Base-by-base conservation (phyloP, 2,329 filamentous ascomycete species). In the Monilinia vaccinii-corymbosi region DNA sequence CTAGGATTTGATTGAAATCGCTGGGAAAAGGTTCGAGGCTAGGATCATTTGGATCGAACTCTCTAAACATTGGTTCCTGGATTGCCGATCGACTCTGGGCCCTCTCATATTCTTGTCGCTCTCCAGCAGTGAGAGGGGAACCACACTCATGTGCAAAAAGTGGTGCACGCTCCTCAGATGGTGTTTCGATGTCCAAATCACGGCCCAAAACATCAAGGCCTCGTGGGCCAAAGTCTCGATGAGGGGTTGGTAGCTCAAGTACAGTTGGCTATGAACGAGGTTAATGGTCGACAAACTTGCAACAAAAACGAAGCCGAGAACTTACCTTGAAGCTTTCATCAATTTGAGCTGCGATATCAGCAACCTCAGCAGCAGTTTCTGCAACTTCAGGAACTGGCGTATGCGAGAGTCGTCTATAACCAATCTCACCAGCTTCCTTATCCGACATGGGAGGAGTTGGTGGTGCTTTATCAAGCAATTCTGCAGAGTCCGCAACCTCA, bases 341-440 rank as follows among this genome's bases (percentile, higher is more conserved):
- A 64, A 77, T 64, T 5, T 66, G 69, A 60, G 74, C 68, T 21
- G 77, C 76, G 31, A 71, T 72, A 58, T 77, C 73, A 23, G 75
- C 74, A 36, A 77, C 75, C 64, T 80, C 78, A 4, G 75, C 75
- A 8, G 77, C 76, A 14, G 74, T 76, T 9, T 70, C 67, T 13
- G 76, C 72, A 40, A 75, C 74, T 59, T 78, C 70, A 40, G 71
- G 68, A 52, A 75, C 74, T 2, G 75, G 75, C 10, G 75, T 75
- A 7, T 64, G 63, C 3, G 73, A 74, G 38, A 75, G 62, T 42
- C 71, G 68, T 52, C 72, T 68, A 25, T 67, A 60, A 23, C 71
- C 71, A 49, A 65, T 67, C 42, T 68, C 66, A 23, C 68, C 70
- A 38, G 68, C 71, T 56, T 70, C 68, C 6, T 64, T 66, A 56